Evolutionary conservation across 2,329 filamentous ascomycete genomes (phyloP).

Genomic region (Colletotrichum sidae): DNA sequence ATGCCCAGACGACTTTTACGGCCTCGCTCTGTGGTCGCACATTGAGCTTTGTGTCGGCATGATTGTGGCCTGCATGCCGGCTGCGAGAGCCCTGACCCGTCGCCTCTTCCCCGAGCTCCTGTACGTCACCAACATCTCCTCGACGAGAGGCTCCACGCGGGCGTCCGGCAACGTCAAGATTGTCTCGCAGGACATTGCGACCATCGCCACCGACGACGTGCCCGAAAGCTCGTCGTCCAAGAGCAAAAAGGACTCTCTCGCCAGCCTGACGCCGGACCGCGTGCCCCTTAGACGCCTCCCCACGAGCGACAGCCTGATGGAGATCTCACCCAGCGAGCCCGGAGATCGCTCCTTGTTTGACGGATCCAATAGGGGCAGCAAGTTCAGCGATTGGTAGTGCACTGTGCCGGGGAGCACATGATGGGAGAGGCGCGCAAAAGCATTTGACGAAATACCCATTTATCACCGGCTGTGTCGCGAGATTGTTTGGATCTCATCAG

Average conservation of each 20-base stretch:
- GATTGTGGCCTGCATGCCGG: constrained; percentile 31
- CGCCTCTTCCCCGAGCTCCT: constrained; percentile 31
- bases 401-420: not conserved
- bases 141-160: constrained; percentile 5
- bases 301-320: constrained; percentile 19
- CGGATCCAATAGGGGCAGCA: constrained; percentile 5
- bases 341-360: not conserved
- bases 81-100: constrained; percentile 17
- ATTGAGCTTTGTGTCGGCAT: constrained; percentile 25
- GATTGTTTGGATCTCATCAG: constrained; percentile 5
- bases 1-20: constrained; percentile 36
- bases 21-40: constrained; percentile 48
- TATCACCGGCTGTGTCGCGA: not conserved
- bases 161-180: constrained; percentile 32
- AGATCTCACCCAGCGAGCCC: constrained; percentile 2
- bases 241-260: constrained; percentile 41
- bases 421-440: not conserved
- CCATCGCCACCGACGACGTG: constrained; percentile 7
- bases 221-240: constrained; percentile 1
- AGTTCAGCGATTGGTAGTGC: constrained; percentile 1
- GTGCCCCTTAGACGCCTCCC: constrained; percentile 14
- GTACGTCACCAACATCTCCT: constrained; percentile 16
- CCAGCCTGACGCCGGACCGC: constrained; percentile 40
- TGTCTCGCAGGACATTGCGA: constrained; percentile 23
- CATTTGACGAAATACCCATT: not conserved